Percentiles rank a stretch among this genome's conserved stretches.
phyloP scores from a whole-genome alignment of 169 alveolate genomes.

The Sarcocystis neurona region DNA sequence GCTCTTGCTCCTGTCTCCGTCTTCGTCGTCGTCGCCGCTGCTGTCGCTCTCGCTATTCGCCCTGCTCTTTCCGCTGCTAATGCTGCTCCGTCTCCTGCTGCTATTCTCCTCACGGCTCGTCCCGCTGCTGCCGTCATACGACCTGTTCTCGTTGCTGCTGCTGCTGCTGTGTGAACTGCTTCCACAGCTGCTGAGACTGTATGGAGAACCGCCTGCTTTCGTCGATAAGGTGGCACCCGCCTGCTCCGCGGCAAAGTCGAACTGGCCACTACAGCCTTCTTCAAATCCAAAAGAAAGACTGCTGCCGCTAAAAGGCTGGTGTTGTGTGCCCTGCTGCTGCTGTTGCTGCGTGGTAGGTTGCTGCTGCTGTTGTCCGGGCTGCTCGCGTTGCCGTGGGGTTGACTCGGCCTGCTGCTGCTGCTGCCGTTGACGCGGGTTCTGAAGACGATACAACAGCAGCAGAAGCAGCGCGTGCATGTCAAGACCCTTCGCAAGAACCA shows the following conservation, averaged over 20 bases:
- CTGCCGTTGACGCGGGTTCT: slow-evolving; percentile 33
- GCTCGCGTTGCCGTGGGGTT: background rate
- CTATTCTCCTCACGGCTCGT: background rate
- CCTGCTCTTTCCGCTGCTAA: background rate
- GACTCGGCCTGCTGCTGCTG: slow-evolving; percentile 18
- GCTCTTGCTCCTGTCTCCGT: no score
- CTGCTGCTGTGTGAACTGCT: background rate
- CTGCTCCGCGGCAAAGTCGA: no score
- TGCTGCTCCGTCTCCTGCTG: background rate
- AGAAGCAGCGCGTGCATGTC: slow-evolving; percentile 35
- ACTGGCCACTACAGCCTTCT: no score
- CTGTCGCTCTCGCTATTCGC: background rate
- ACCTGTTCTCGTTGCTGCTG: background rate
- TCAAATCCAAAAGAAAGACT: no score
- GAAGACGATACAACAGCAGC: slow-evolving; percentile 37
- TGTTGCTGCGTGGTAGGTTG: background rate
- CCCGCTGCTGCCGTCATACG: background rate
- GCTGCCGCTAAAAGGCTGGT: background rate
- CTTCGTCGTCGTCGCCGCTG: no score
- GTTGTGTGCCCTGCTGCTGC: no score
- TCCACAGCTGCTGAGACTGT: no score
- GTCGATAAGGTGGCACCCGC: no score
- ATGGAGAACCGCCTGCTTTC: no score
- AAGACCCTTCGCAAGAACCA: slow-evolving; percentile 29
- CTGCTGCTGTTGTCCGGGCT: background rate